phyloP scores from a whole-genome alignment of 2,329 filamentous ascomycete species.

The Penicillium hesseltinei region DNA sequence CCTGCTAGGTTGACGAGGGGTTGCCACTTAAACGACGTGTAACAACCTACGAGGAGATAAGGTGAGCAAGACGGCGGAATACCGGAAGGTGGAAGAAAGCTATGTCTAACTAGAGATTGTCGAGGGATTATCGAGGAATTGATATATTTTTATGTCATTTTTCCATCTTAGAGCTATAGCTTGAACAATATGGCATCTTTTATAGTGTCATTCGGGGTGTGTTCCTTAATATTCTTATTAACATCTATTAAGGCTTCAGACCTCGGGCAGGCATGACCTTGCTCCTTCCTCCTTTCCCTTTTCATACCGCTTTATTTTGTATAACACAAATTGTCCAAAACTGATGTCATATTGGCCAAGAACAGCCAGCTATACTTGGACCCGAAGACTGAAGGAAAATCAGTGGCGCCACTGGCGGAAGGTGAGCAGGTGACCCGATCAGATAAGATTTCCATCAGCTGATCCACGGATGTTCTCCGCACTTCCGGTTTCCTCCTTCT shows the following conservation, averaged over 20 bases:
- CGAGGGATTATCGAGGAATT: neutral
- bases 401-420: neutral
- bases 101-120: neutral
- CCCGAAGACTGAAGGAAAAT: constrained; percentile 37
- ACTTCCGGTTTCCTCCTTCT: neutral
- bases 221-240: neutral
- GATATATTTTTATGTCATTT: neutral
- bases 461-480: constrained; percentile 13
- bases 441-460: constrained; percentile 36
- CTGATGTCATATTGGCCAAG: constrained; percentile 50
- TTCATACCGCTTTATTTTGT: neutral
- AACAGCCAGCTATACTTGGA: constrained; percentile 56
- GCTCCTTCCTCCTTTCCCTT: neutral
- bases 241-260: neutral
- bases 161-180: neutral
- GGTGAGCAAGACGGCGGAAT: neutral
- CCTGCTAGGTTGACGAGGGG: neutral
- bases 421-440: constrained; percentile 23
- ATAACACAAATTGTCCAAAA: constrained; percentile 50
- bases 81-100: neutral
- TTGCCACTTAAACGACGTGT: neutral
- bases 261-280: neutral
- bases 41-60: neutral
- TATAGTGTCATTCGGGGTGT: neutral
- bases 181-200: neutral